Evolutionary conservation across 257 asterid genomes (phyloP).

Genomic region (Solanum stenotomum): DNA sequence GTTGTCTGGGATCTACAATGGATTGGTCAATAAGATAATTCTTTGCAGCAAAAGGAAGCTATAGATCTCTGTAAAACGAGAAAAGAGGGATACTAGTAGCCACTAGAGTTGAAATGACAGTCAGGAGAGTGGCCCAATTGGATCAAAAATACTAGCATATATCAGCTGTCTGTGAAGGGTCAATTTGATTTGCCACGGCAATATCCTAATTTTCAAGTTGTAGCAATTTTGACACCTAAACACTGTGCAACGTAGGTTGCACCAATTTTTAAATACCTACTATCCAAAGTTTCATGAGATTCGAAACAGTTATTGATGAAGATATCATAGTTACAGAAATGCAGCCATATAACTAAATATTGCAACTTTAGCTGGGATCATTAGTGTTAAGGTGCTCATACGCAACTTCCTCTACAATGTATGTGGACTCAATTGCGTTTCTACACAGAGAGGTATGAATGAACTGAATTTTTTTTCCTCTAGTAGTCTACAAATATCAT

Average conservation of each 20-base stretch:
- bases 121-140: background rate
- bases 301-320: background rate
- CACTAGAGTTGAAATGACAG: background rate
- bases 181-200: background rate
- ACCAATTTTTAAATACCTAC: background rate
- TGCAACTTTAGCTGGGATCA: background rate
- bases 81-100: background rate
- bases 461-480: background rate
- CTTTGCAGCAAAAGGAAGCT: background rate
- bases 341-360: background rate
- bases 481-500: background rate
- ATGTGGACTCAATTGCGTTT: background rate
- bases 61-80: background rate
- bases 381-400: background rate
- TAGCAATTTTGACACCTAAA: background rate
- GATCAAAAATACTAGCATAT: background rate
- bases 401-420: background rate
- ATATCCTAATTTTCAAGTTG: background rate
- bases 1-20: background rate
- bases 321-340: background rate
- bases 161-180: background rate
- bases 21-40: background rate
- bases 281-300: background rate
- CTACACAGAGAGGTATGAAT: background rate
- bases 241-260: background rate